These are phyloP conservation scores for Tanacetum coccineum DNA, from an alignment of 129 eudicot genomes.

Conservation along the genomic window DNA sequence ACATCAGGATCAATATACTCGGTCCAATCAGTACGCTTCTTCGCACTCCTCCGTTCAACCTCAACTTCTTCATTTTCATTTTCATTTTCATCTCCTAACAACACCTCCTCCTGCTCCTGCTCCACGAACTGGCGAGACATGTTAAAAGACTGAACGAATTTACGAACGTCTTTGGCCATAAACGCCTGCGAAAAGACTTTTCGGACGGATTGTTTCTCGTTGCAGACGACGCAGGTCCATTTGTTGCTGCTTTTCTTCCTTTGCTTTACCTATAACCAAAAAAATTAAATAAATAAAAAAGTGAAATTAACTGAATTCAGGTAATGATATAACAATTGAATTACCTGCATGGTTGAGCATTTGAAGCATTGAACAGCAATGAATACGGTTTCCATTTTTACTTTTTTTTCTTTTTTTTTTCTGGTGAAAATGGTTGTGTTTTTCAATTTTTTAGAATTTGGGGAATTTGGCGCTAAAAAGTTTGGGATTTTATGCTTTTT, in stretches of 20 bases:
- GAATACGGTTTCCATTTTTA: slow-evolving; percentile 49
- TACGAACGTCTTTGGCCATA: slow-evolving; percentile 79
- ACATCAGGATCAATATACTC: too few species aligned
- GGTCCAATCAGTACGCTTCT: slow-evolving; percentile 33
- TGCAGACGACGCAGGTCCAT: slow-evolving; percentile 84
- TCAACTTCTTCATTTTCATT: background rate
- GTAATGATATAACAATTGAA: background rate
- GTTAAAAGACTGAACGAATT: slow-evolving; percentile 68
- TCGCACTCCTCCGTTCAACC: slow-evolving; percentile 19
- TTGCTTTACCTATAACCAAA: slow-evolving; percentile 76
- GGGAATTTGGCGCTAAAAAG: slow-evolving; percentile 22
- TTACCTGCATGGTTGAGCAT: slow-evolving; percentile 93
- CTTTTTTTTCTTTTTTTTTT: background rate
- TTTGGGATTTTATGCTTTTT: background rate
- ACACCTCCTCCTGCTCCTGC: slow-evolving; percentile 31
- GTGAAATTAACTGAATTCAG: slow-evolving; percentile 2
- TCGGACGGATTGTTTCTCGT: slow-evolving; percentile 69
- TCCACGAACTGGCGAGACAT: slow-evolving; percentile 67
- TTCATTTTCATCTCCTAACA: slow-evolving; percentile 12
- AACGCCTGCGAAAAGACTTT: slow-evolving; percentile 60
- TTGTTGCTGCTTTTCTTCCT: slow-evolving; percentile 91
- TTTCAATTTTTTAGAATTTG: background rate
- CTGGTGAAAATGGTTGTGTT: background rate
- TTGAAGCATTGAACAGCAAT: slow-evolving; percentile 84
- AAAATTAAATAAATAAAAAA: background rate